Evolutionary conservation across 768 basidiomycete genomes (phyloP), one percentile per base, ranked within the genome.

Genomic region (Mycena vulgaris): DNA sequence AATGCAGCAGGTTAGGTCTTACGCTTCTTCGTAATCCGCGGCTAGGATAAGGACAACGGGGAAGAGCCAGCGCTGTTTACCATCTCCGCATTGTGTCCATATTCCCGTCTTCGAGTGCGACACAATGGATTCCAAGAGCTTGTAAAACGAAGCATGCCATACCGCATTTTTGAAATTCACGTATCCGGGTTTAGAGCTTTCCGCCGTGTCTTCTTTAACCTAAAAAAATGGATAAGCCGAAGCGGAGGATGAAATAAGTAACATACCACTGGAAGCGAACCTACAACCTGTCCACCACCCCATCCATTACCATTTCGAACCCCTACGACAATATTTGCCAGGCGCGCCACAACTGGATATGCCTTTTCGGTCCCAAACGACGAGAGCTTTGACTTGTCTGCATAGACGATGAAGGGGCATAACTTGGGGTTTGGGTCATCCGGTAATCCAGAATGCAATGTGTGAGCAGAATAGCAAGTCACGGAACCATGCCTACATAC

Each of bases 11-110:
- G 6, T 45, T 45, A 17, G 16, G 16, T 5, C 82, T 28, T 78
- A 87, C 86, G 83, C 81, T 77, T 88, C 85, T 67, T 87, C 81
- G 60, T 84, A 87, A 60, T 87, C 84, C 6, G 81, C 79, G 9
- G 80, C 82, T 1, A 85, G 70, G 4, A 86, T 83, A 0, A 84
- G 35, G 23, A 87, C 75, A 9, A 82, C 30, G 1, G 83, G 84
- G 33, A 78, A 86, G 0, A 87, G 47, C 16, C 45, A 70, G 0
- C 75, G 78, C 3, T 28, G 2, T 16, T 82, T 68, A 5, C 72
- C 71, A 69, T 83, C 76, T 11, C 78, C 78, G 66, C 79, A 84
- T 14, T 63, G 30, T 2, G 53, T 49, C 30, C 30, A 42, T 16
- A 17, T 19, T 6, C 79, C 78, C 0, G 61, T 67, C 0, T 56